Evolutionary conservation across 192 early-diverging fungal species (phyloP).

Genomic region (Diversispora epigaea): DNA sequence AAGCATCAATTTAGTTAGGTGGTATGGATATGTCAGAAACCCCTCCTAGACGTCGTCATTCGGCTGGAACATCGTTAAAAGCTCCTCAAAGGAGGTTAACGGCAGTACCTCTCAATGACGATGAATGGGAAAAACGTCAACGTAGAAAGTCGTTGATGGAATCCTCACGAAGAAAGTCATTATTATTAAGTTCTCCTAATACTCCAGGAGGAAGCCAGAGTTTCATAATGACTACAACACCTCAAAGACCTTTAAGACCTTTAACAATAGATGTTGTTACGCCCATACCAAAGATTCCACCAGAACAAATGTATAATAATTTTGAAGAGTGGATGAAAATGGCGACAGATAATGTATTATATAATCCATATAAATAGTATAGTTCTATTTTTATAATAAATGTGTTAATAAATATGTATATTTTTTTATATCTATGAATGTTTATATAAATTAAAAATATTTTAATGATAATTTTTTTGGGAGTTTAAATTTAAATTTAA

Average conservation of each 20-base stretch:
- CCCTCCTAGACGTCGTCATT: no score
- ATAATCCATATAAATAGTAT: not conserved
- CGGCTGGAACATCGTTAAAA: no score
- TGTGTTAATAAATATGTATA: no score
- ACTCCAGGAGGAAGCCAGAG: not conserved
- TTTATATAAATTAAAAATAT: not conserved
- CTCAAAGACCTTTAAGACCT: not conserved
- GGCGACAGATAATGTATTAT: conserved; percentile 84
- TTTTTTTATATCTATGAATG: not conserved
- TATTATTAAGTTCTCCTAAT: not conserved
- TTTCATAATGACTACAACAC: not conserved
- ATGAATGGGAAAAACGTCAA: not conserved
- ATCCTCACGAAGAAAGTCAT: conserved; percentile 1
- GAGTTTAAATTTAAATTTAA: no score
- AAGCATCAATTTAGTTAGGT: no score
- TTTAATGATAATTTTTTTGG: no score
- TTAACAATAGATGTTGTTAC: conserved; percentile 14
- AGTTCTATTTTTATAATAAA: not conserved
- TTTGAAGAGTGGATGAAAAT: conserved; percentile 98
- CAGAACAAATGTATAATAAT: conserved; percentile 49
- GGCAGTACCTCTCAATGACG: conserved; percentile 14
- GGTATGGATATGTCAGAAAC: no score
- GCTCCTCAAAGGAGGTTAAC: no score
- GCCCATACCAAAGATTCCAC: conserved; percentile 34
- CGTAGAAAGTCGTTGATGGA: conserved; percentile 8